Percentiles rank a stretch among this genome's conserved stretches.
These are phyloP conservation scores for Trichoderma reesei DNA, from an alignment of 495 filamentous ascomycete genomes.

Conservation along the genomic window DNA sequence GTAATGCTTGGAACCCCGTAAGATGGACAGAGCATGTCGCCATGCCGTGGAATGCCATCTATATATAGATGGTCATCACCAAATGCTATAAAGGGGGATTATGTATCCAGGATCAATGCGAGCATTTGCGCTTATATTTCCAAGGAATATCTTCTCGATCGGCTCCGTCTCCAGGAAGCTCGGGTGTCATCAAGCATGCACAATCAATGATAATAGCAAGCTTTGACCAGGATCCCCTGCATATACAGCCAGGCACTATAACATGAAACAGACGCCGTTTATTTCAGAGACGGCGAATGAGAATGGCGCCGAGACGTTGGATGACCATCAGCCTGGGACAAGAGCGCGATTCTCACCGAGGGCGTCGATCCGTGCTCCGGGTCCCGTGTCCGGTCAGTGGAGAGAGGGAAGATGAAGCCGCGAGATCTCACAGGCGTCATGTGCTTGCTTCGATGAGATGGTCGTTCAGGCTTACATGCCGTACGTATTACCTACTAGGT, in stretches of 20 bases:
- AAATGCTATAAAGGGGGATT: not conserved
- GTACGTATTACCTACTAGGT: not conserved
- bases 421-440: too few relatives aligned
- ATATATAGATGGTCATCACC: too few relatives aligned
- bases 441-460: not conserved
- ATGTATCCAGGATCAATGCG: not conserved
- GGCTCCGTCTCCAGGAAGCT: not conserved
- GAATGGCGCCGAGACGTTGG: not conserved
- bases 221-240: not conserved
- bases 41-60: too few relatives aligned
- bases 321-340: not conserved
- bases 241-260: not conserved
- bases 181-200: not conserved
- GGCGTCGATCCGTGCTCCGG: not conserved
- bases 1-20: too few relatives aligned
- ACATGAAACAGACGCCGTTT: slow-evolving; percentile 3
- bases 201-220: not conserved
- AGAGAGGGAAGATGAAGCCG: not conserved
- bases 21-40: too few relatives aligned
- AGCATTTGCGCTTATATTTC: not conserved
- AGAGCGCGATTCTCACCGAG: not conserved
- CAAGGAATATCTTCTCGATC: not conserved
- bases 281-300: not conserved
- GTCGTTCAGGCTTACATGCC: too few relatives aligned
- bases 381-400: not conserved